Evolutionary conservation across 805 yeast species (phyloP).

Genomic region (Wilhelminamyces savonicus): DNA sequence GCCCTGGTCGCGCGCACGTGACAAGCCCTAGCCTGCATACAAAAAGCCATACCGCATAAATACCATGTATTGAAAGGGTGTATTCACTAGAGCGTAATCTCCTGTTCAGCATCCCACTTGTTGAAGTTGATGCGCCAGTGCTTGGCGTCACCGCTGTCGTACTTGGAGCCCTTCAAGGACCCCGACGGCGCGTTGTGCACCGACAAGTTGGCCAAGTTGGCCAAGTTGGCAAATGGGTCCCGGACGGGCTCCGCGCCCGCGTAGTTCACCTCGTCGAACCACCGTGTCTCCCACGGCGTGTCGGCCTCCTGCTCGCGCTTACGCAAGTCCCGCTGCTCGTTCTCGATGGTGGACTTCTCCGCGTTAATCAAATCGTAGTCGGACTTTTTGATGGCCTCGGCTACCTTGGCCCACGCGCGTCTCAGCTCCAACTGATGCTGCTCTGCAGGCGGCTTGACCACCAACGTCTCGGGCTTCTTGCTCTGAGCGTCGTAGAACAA

Average conservation of each 20-base stretch:
- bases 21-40: constrained; percentile 13
- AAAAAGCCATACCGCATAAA: too few relatives aligned
- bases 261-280: constrained; percentile 54
- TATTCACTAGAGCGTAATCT: constrained; percentile 40
- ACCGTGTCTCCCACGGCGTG: constrained; percentile 67
- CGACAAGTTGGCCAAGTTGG: constrained; percentile 49
- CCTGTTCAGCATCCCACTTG: constrained; percentile 54
- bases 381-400: constrained; percentile 73
- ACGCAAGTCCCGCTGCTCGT: constrained; percentile 77
- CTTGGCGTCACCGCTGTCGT: constrained; percentile 42
- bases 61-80: too few relatives aligned
- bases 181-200: constrained; percentile 66
- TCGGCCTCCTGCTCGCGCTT: constrained; percentile 64
- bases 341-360: constrained; percentile 76
- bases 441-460: constrained; percentile 74
- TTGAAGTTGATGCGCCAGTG: constrained; percentile 69
- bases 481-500: constrained; percentile 60
- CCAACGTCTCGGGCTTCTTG: constrained; percentile 46
- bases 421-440: constrained; percentile 82
- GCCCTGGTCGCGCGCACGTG: constrained; percentile 14
- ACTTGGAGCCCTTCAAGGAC: constrained; percentile 46
- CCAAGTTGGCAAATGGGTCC: constrained; percentile 31
- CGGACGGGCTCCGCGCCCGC: constrained; percentile 6
- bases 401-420: constrained; percentile 85
- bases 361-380: constrained; percentile 70